Conservation (phyloP, 2,329 filamentous ascomycete species). For the Phoma sp. region DNA sequence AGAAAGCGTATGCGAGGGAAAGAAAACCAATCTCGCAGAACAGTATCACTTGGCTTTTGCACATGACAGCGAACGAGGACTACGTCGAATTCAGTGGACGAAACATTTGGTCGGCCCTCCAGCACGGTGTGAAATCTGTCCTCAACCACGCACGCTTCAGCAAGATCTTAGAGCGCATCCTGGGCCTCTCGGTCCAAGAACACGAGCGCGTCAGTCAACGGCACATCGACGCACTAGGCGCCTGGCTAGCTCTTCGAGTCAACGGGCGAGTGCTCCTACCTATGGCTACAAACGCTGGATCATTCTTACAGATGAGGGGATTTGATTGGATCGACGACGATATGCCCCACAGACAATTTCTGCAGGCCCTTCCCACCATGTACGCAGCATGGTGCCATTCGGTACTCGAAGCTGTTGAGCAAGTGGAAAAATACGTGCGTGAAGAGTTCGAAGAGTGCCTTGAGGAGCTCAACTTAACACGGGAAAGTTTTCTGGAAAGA, state of each 20-base stretch:
- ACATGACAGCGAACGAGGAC: constrained; percentile 16
- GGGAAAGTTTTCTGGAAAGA: not conserved
- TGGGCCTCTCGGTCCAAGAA: constrained; percentile 3
- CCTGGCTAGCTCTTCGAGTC: constrained; percentile 18
- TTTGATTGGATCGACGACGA: constrained; percentile 25
- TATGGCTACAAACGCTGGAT: constrained; percentile 19
- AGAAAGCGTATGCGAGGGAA: constrained; percentile 22
- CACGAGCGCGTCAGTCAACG: not conserved
- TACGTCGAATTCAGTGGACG: constrained; percentile 20
- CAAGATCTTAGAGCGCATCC: constrained; percentile 6
- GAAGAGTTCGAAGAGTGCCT: constrained; percentile 4
- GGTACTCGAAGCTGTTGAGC: constrained; percentile 15
- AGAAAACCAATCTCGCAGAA: constrained; percentile 20
- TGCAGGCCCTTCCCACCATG: constrained; percentile 17
- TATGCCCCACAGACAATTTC: constrained; percentile 13
- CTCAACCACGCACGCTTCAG: constrained; percentile 12
- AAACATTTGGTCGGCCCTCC: constrained; percentile 19
- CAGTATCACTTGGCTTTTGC: constrained; percentile 24
- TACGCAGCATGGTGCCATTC: constrained; percentile 25
- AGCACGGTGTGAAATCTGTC: constrained; percentile 18
- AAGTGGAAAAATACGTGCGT: constrained; percentile 10
- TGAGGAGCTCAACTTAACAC: constrained; percentile 3
- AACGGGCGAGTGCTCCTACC: constrained; percentile 16
- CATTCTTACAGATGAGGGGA: constrained; percentile 23
- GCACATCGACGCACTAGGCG: constrained; percentile 8